These are phyloP conservation scores for Penicillium fimorum DNA, from an alignment of 495 filamentous ascomycete genomes.

Conservation along the genomic window DNA sequence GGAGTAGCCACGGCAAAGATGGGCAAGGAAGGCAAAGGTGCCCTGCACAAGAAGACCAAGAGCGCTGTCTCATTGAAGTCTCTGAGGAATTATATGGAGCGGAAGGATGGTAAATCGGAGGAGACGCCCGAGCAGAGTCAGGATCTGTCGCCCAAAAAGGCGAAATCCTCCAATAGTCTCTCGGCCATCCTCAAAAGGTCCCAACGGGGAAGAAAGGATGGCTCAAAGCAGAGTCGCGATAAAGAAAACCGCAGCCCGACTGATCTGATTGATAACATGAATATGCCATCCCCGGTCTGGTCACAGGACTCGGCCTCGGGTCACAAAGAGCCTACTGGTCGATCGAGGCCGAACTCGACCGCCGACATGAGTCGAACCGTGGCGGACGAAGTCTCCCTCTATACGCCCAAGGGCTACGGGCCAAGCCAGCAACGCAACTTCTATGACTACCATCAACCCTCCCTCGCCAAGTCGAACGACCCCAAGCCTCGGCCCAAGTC, in stretches of 20 bases:
- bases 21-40: constrained; percentile 32
- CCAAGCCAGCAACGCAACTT: constrained; percentile 67
- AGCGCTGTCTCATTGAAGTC: constrained; percentile 67
- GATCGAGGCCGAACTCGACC: constrained; percentile 21
- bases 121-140: constrained; percentile 34
- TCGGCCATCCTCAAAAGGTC: constrained; percentile 52
- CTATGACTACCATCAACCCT: constrained; percentile 55
- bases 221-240: constrained; percentile 53
- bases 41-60: constrained; percentile 62
- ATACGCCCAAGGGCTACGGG: constrained; percentile 59
- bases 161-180: constrained; percentile 79
- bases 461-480: constrained; percentile 43
- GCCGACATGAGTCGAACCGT: constrained; percentile 44
- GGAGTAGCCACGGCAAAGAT: constrained; percentile 22
- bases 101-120: constrained; percentile 49
- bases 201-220: constrained; percentile 43
- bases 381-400: constrained; percentile 60
- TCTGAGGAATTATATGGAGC: constrained; percentile 53
- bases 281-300: constrained; percentile 71
- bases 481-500: constrained; percentile 54
- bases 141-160: constrained; percentile 68
- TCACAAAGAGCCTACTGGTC: constrained; percentile 35
- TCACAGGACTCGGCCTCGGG: constrained; percentile 61
- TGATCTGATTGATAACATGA: constrained; percentile 43
- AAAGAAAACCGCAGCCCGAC: constrained; percentile 73